These are phyloP conservation scores for Halteria grandinella DNA, from an alignment of 73 alveolate species.

Conservation along the genomic window DNA sequence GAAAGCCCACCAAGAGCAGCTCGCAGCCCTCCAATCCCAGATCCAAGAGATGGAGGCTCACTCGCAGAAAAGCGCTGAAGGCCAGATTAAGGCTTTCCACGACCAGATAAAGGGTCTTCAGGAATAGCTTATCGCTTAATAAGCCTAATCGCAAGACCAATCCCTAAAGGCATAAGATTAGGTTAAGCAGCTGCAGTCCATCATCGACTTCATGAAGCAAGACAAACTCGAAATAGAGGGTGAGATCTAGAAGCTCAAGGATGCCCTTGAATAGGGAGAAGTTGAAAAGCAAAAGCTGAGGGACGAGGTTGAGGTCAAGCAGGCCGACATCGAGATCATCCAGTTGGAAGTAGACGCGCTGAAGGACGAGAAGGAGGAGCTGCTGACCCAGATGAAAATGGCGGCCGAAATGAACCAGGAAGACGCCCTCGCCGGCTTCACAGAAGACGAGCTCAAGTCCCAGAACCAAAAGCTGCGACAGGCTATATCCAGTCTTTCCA, in stretches of 20 bases:
- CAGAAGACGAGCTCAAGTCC: conserved; percentile 57
- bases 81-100: too few species aligned
- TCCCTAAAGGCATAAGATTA: too few species aligned
- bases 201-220: too few species aligned
- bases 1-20: too few species aligned
- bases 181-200: too few species aligned
- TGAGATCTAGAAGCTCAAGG: too few species aligned
- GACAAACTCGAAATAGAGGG: too few species aligned
- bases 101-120: too few species aligned
- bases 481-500: conserved; percentile 52
- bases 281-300: conserved; percentile 11
- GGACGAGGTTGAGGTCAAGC: conserved; percentile 39
- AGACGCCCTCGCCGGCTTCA: conserved; percentile 23
- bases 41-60: too few species aligned
- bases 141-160: too few species aligned
- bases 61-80: not conserved
- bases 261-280: conserved; percentile 15
- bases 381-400: not conserved
- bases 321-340: conserved; percentile 56
- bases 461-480: conserved; percentile 54
- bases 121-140: too few species aligned
- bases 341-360: conserved; percentile 43
- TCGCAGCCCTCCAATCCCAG: too few species aligned
- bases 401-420: conserved; percentile 29
- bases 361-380: conserved; percentile 53